A percentile compares a stretch with the other conserved stretches of the same genome.
These are phyloP conservation scores for Mycena rebaudengoi DNA, from an alignment of 768 basidiomycete species.

Conservation along the genomic window DNA sequence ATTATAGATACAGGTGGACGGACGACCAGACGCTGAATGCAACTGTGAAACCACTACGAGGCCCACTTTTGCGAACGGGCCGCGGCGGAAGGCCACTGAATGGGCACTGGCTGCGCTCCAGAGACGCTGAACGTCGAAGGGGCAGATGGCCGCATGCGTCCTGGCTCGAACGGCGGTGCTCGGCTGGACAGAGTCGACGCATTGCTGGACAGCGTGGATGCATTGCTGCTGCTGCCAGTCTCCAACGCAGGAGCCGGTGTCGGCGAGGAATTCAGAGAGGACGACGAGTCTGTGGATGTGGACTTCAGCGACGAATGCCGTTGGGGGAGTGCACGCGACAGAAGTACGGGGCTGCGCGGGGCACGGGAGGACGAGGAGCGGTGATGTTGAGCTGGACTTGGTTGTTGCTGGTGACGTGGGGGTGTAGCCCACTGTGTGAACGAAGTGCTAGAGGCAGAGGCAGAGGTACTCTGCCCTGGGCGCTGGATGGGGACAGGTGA, in stretches of 20 bases:
- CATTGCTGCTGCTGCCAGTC: conserved; percentile 5
- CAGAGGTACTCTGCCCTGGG: neutral
- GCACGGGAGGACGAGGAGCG: conserved; percentile 36
- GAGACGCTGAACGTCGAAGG: neutral
- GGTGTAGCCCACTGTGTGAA: conserved; percentile 15
- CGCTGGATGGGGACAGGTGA: conserved; percentile 24
- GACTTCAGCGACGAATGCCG: conserved; percentile 40
- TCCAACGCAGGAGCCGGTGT: conserved; percentile 25
- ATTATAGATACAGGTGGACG: conserved; percentile 11
- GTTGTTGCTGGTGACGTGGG: conserved; percentile 20
- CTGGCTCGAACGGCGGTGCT: conserved; percentile 64
- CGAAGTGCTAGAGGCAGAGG: neutral
- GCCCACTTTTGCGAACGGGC: conserved; percentile 14
- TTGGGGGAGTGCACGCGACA: conserved; percentile 31
- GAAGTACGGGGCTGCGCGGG: conserved; percentile 33
- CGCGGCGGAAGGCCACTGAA: conserved; percentile 4
- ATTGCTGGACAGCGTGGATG: conserved; percentile 52
- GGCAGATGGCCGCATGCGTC: conserved; percentile 19
- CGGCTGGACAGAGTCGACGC: conserved; percentile 58
- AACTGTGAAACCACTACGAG: neutral
- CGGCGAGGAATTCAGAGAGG: conserved; percentile 25
- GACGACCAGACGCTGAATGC: neutral
- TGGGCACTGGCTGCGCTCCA: neutral
- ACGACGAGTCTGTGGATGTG: conserved; percentile 26
- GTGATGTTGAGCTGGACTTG: conserved; percentile 10